Evolutionary conservation across 495 filamentous ascomycete species (phyloP), one percentile per base, ranked within the genome.

Genomic region (Penicillium coprophilum): DNA sequence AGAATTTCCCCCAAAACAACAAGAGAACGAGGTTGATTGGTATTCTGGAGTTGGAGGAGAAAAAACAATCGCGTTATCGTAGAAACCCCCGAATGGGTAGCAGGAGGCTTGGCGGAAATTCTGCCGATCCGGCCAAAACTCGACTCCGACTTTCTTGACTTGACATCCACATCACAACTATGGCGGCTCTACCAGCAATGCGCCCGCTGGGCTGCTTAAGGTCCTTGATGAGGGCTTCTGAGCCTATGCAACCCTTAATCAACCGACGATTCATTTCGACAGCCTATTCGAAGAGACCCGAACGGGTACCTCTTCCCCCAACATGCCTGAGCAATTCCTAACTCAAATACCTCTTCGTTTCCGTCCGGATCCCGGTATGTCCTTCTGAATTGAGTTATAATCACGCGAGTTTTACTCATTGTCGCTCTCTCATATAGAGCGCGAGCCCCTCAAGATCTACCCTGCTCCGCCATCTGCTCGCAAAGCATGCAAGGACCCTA

Each of bases 121-220:
- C 71, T 77, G 72, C 72, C 67, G 59, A 66, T 55, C 60, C 68
- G 64, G 56, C 58, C 62, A 64, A 67, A 68, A 66, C 60, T 69
- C 61, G 47, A 66, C 65, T 65, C 65, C 66, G 59, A 62, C 66
- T 59, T 69, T 61, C 57, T 58, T 50, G 43, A 53, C 39, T 56
- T 56, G 53, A 61, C 58, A 55, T 59, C 56, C 50, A 21, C 55
- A 61, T 61, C 60, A 62, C 54, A 55, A 65, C 50, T 50, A 89
- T 89, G 87, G 85, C 86, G 67, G 75, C 72, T 50, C 67, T 80
- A 61, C 77, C 76, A 58, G 71, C 80, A 53, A 68, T 84, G 70
- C 84, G 84, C 84, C 87, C 82, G 56, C 74, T 87, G 77, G 79
- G 81, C 81, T 84, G 83, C 75, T 82, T 86, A 71, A 85, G 85